Conservation (phyloP, 768 basidiomycete species). For the Astraeus odoratus region DNA sequence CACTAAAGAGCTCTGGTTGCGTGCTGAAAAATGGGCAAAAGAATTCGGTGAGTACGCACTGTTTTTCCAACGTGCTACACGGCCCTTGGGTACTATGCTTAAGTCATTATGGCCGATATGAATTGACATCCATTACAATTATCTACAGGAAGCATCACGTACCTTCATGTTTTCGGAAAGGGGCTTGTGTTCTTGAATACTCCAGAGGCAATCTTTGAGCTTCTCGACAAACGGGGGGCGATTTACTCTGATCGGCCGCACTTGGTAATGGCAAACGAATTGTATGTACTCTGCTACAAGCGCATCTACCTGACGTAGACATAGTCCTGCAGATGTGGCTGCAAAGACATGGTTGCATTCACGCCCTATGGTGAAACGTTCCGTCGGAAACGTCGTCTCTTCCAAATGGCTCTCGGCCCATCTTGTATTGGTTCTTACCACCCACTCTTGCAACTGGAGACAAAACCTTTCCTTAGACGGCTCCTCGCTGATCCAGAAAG, state of each 20-base stretch:
- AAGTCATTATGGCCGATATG: neutral
- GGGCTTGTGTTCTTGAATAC: slow-evolving; percentile 63
- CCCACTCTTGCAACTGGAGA: slow-evolving; percentile 50
- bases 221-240: slow-evolving; percentile 63
- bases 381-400: slow-evolving; percentile 59
- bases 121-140: too few species aligned
- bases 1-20: slow-evolving; percentile 57
- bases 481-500: slow-evolving; percentile 38
- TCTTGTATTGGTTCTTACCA: slow-evolving; percentile 49
- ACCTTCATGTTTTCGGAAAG: slow-evolving; percentile 60
- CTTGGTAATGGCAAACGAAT: slow-evolving; percentile 63
- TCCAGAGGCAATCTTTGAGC: slow-evolving; percentile 48
- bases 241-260: slow-evolving; percentile 73
- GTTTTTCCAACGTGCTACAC: neutral
- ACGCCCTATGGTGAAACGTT: slow-evolving; percentile 57
- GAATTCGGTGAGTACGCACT: slow-evolving; percentile 46
- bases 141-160: slow-evolving; percentile 47
- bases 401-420: slow-evolving; percentile 56
- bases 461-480: slow-evolving; percentile 48
- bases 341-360: slow-evolving; percentile 68
- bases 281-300: slow-evolving; percentile 38
- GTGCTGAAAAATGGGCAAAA: slow-evolving; percentile 54
- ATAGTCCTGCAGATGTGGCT: slow-evolving; percentile 38
- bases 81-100: neutral
- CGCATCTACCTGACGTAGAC: neutral